Conservation (phyloP, 176 grass and related monocot genomes). For the Phyllostachys edulis region DNA sequence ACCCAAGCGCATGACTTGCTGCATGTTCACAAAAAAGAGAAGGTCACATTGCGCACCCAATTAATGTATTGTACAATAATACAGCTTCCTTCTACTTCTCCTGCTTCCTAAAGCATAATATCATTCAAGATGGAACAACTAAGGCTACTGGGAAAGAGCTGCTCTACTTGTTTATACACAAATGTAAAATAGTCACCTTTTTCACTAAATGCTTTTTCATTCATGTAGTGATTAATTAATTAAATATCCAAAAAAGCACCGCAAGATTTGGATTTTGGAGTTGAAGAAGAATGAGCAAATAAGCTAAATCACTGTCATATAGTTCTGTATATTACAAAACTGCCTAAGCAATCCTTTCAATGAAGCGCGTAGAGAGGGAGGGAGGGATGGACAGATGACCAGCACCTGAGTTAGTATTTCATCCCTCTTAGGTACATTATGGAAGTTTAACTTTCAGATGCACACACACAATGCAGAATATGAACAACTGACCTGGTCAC, state of each 20-base stretch:
- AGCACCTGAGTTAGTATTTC: slow-evolving; percentile 1
- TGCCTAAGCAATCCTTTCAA: neutral
- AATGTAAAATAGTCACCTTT: no score
- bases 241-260: neutral
- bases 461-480: slow-evolving; percentile 1
- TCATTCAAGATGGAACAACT: neutral
- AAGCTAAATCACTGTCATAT: slow-evolving; percentile 2
- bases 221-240: no score
- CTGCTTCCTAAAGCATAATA: neutral
- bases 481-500: slow-evolving; percentile 59
- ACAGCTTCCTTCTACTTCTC: neutral
- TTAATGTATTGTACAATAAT: neutral
- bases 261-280: neutral
- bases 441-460: neutral
- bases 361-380: neutral
- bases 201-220: no score
- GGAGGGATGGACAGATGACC: neutral
- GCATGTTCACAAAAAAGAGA: slow-evolving; percentile 28
- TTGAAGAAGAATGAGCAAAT: neutral
- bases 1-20: slow-evolving; percentile 84
- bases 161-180: neutral
- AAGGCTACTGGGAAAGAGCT: neutral
- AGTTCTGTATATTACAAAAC: neutral
- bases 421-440: slow-evolving; percentile 8
- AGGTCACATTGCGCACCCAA: neutral